These are phyloP conservation scores for Cavenderia fasciculata DNA, from an alignment of 78 protist genomes.

Conservation along the genomic window DNA sequence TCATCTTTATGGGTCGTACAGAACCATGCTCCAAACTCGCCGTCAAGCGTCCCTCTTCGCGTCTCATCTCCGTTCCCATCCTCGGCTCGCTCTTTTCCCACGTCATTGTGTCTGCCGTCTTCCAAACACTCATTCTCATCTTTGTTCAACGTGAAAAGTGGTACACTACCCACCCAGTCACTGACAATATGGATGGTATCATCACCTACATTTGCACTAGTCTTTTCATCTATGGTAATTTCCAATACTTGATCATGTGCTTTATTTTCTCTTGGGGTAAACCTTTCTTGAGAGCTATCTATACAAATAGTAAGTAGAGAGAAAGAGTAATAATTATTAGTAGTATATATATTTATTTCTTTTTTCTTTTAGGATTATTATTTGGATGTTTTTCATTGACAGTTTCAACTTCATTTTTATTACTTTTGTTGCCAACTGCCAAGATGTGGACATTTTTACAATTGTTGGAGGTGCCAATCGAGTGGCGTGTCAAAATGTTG, in stretches of 20 bases:
- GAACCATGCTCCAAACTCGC: conserved; percentile 39
- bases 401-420: conserved; percentile 2
- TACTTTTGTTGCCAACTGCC: conserved; percentile 4
- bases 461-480: not conserved
- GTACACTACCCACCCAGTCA: not conserved
- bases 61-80: conserved; percentile 48
- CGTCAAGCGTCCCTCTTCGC: conserved; percentile 68
- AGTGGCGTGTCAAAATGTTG: conserved; percentile 14
- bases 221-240: conserved; percentile 38
- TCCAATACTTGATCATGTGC: conserved; percentile 60
- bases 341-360: too few species aligned
- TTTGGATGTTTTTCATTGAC: conserved; percentile 14
- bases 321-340: not conserved
- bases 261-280: conserved; percentile 52
- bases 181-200: conserved; percentile 1
- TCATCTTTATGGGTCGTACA: conserved; percentile 85
- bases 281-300: conserved; percentile 58
- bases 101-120: not conserved
- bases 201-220: conserved; percentile 13
- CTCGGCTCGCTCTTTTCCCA: conserved; percentile 77
- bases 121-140: conserved; percentile 11
- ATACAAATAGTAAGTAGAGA: conserved; percentile 26
- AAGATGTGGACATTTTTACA: not conserved
- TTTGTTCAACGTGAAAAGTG: conserved; percentile 25
- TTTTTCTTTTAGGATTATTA: not conserved